A percentile compares a stretch with the other conserved stretches of the same genome.
These are phyloP conservation scores for Citrullus colocynthis DNA, from an alignment of 306 rosid genomes.

Conservation along the genomic window DNA sequence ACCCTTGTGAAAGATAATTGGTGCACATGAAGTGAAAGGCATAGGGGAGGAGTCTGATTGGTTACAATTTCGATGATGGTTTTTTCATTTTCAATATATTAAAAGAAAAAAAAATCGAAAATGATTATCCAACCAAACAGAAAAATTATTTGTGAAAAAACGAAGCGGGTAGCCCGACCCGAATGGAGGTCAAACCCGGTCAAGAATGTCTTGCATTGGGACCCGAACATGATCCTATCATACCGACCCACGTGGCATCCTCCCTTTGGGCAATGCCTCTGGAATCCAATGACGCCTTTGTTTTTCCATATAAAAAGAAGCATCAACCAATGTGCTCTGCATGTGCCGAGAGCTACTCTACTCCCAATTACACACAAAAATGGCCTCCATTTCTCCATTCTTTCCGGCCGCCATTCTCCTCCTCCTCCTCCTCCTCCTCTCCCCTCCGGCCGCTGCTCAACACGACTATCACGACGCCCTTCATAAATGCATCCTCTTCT, in stretches of 20 bases:
- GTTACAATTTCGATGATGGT: not conserved
- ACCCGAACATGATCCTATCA: slow-evolving; percentile 24
- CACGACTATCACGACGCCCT: slow-evolving; percentile 82
- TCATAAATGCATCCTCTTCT: slow-evolving; percentile 81
- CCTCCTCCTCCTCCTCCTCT: slow-evolving; percentile 23
- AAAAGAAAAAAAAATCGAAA: too few relatives aligned
- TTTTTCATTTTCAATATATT: not conserved
- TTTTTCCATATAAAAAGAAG: slow-evolving; percentile 39
- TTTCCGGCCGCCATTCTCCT: slow-evolving; percentile 32
- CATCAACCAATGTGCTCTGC: slow-evolving; percentile 11
- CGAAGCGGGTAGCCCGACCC: slow-evolving; percentile 7
- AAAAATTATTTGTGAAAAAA: too few relatives aligned
- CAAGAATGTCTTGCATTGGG: slow-evolving; percentile 40
- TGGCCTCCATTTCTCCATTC: slow-evolving; percentile 23
- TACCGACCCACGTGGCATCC: slow-evolving; percentile 27
- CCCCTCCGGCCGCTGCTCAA: slow-evolving; percentile 15
- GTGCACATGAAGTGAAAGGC: not conserved
- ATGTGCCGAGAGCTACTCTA: not conserved
- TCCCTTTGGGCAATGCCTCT: slow-evolving; percentile 15
- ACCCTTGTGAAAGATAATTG: too few relatives aligned
- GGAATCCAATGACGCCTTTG: slow-evolving; percentile 77
- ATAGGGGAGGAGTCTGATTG: not conserved
- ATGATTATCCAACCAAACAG: not conserved
- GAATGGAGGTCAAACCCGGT: slow-evolving; percentile 23
- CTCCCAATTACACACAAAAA: not conserved